These are phyloP conservation scores for Botrytis cinerea DNA, from an alignment of 2,329 filamentous ascomycete species.

Conservation along the genomic window DNA sequence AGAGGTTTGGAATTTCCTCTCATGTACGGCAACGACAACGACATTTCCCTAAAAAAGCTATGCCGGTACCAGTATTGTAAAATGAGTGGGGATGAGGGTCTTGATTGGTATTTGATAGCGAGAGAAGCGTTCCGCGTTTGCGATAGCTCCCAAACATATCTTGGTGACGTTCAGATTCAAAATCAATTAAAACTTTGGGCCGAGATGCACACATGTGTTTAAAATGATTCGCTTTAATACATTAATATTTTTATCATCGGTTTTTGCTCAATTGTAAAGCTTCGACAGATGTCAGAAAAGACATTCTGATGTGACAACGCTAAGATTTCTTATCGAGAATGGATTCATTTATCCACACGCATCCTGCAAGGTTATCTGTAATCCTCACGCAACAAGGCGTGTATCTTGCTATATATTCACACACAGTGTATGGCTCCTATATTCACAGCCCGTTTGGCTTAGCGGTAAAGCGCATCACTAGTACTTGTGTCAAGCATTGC, in stretches of 20 bases:
- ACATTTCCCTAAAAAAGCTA: neutral
- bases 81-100: neutral
- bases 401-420: neutral
- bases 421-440: accelerated
- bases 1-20: neutral
- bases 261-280: neutral
- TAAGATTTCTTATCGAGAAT: neutral
- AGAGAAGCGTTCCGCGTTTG: neutral
- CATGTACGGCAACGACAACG: neutral
- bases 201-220: neutral
- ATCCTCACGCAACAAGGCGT: neutral
- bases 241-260: neutral
- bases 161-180: no score
- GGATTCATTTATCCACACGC: neutral
- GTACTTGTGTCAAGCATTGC: neutral
- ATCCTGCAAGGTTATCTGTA: neutral
- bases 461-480: conserved; percentile 22
- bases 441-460: conserved; percentile 3
- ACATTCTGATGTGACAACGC: neutral
- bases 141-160: neutral
- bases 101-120: neutral
- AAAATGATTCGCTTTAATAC: neutral
- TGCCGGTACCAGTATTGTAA: neutral
- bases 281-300: neutral
- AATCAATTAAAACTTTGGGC: neutral